Evolutionary conservation across 257 asterid genomes (phyloP), one percentile per base, ranked within the genome.

Genomic region (Ehretia macrophylla): DNA sequence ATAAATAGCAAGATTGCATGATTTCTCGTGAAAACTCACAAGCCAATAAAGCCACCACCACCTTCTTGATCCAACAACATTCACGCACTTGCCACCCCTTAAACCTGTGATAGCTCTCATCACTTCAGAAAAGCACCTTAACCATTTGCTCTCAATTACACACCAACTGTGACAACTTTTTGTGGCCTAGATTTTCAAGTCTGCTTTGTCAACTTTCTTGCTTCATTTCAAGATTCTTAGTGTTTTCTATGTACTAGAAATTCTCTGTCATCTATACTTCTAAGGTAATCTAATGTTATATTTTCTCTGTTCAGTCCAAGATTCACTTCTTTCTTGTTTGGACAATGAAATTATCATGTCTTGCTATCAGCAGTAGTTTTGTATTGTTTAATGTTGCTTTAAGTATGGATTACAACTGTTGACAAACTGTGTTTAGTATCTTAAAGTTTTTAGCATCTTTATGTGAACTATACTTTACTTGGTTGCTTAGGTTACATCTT

Each of bases 11-110:
- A 50, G 58, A 42, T 19, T 65, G 73, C 87, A 52, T 72, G 73
- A 48, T 74, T 76, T 81, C 94, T 62, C 86, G 96, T 88, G 93
- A 83, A 60, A 77, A 67, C 72, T 81, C 94, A 75, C 81, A 68
- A 62, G 89, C 78, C 78, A 74, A 72, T 64, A 76, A 76, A 49
- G 69, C 82, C 60, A 64, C 71, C 78, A 59, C 63, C 56, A 14
- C 5, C 61, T 13, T 48, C 40, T 59, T 59, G 56, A 64, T 37
- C 58, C 46, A 22, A 64, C 32, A 32, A 47, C 59, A 63, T 76
- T 42, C 63, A 68, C 64, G 68, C 67, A 64, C 53, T 63, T 60
- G 70, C 56, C 23, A 16, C 65, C 62, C 35, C 35, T 27, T 27
- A 27, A 27, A 6, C 35, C 35, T 27, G 35, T 27, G 35, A 27